A percentile compares a stretch with the other conserved stretches of the same genome.
phyloP scores from a whole-genome alignment of 2,329 filamentous ascomycete genomes.

The Emmonsia crescens region DNA sequence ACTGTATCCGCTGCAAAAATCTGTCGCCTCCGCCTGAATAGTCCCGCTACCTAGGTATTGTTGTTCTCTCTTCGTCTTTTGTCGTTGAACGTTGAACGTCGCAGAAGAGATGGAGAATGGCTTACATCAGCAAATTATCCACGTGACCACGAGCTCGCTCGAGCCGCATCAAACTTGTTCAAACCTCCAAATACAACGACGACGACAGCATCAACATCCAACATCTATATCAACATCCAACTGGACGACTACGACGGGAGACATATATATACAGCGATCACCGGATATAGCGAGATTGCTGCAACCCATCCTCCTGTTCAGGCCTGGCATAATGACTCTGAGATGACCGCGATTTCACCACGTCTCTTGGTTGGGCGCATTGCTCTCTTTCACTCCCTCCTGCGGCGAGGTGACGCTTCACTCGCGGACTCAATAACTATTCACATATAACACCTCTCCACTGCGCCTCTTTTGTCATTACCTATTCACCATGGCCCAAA shows the following conservation, averaged over 20 bases:
- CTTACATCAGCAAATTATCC: background rate
- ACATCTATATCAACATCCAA: background rate
- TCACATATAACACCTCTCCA: background rate
- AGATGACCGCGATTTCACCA: slow-evolving; percentile 6
- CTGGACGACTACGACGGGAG: background rate
- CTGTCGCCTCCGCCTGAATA: background rate
- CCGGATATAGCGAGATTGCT: background rate
- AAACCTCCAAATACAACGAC: background rate
- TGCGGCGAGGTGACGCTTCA: slow-evolving; percentile 8
- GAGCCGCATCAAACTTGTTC: background rate
- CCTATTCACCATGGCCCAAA: slow-evolving; percentile 46
- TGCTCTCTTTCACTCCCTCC: slow-evolving; percentile 21
- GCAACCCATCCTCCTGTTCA: background rate
- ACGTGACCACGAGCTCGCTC: background rate
- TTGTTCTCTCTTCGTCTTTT: background rate
- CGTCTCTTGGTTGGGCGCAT: slow-evolving; percentile 23
- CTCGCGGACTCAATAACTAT: slow-evolving; percentile 20
- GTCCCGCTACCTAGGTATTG: background rate
- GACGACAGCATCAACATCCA: background rate
- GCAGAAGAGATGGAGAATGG: too few species aligned
- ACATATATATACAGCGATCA: background rate
- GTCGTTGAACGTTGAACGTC: background rate
- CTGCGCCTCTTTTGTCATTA: background rate
- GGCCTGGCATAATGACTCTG: slow-evolving; percentile 1
- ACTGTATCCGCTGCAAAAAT: background rate